Percentiles rank a stretch among this genome's conserved stretches.
Conservation (phyloP, 1,139 yeast genomes). For the Protomyces inundatus region DNA sequence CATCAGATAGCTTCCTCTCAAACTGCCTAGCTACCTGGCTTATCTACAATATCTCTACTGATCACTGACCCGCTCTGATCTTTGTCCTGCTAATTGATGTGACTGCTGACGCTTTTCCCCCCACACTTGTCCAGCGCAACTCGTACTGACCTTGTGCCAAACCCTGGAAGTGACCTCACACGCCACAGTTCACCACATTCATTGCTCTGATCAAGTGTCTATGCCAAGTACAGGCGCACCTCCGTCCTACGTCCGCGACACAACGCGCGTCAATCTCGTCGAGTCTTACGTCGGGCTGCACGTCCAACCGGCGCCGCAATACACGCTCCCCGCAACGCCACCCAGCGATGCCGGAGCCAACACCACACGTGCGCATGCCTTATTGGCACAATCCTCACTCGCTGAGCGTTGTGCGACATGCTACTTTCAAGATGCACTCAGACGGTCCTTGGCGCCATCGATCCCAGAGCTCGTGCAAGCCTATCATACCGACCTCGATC, state of each 20-base stretch:
- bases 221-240: not conserved
- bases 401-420: conserved; percentile 8
- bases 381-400: not conserved
- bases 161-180: no score
- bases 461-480: not conserved
- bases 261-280: not conserved
- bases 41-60: no score
- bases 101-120: no score
- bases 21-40: no score
- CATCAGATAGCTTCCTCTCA: no score
- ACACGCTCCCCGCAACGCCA: not conserved
- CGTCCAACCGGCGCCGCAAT: conserved; percentile 7
- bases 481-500: conserved; percentile 8
- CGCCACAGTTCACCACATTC: no score
- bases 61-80: no score
- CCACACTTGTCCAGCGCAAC: no score
- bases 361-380: not conserved
- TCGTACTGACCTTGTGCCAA: no score
- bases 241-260: not conserved
- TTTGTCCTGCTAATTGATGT: no score
- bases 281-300: conserved; percentile 4
- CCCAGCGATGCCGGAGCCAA: not conserved
- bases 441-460: not conserved
- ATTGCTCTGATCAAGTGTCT: no score
- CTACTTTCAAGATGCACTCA: conserved; percentile 4